phyloP scores from a whole-genome alignment of 2,329 filamentous ascomycete genomes.

The Ophiostoma montium region DNA sequence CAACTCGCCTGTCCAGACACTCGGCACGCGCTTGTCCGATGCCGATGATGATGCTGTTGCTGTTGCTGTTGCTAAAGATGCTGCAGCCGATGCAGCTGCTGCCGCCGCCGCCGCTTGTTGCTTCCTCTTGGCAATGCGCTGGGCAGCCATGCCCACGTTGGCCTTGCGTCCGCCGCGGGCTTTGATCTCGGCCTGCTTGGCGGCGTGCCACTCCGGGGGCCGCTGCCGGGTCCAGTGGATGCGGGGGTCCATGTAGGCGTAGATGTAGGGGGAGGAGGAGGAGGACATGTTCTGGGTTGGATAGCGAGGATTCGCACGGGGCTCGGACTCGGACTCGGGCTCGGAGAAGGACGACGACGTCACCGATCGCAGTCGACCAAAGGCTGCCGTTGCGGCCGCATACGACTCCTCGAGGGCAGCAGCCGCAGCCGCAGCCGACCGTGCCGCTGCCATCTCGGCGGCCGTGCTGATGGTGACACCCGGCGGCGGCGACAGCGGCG shows the following conservation, averaged over 20 bases:
- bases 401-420: not conserved
- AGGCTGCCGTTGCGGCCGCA: not conserved
- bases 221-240: constrained; percentile 31
- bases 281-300: too few species aligned
- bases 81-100: too few species aligned
- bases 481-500: constrained; percentile 13
- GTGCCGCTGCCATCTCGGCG: constrained; percentile 1
- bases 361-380: not conserved
- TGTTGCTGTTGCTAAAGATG: not conserved
- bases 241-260: constrained; percentile 35
- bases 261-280: constrained; percentile 15
- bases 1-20: constrained; percentile 3
- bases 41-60: not conserved
- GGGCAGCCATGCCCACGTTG: constrained; percentile 32
- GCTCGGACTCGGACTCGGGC: too few species aligned
- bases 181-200: constrained; percentile 36
- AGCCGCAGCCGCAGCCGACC: not conserved
- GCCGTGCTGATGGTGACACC: constrained; percentile 10
- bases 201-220: constrained; percentile 30
- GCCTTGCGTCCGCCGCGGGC: constrained; percentile 34
- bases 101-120: not conserved
- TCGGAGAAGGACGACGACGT: too few species aligned
- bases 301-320: too few species aligned
- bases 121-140: constrained; percentile 19
- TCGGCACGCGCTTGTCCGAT: constrained; percentile 12